These are phyloP conservation scores for Paraphoma chrysanthemicola DNA, from an alignment of 2,329 filamentous ascomycete genomes.

Conservation along the genomic window DNA sequence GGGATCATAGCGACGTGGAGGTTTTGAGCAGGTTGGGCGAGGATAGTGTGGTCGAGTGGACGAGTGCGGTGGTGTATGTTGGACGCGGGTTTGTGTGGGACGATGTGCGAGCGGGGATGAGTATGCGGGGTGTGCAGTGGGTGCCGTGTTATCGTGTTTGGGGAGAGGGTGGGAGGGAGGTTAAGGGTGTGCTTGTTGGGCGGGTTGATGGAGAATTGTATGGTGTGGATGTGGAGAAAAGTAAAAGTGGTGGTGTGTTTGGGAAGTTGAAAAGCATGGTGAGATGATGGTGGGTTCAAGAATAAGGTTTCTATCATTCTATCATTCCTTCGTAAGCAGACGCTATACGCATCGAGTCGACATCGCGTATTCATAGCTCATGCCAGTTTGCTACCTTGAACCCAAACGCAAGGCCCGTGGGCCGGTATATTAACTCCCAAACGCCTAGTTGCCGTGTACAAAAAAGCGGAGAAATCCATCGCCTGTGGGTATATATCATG, in stretches of 20 bases:
- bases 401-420: neutral
- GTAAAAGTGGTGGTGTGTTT: neutral
- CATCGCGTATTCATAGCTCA: neutral
- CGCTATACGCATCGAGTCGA: neutral
- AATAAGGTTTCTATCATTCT: neutral
- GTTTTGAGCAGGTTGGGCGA: neutral
- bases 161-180: conserved; percentile 31
- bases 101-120: conserved; percentile 1
- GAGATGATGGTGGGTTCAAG: no score
- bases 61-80: conserved; percentile 32
- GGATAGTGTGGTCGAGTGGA: conserved; percentile 11
- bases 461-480: neutral
- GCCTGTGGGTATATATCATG: conserved; percentile 41
- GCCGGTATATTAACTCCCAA: neutral
- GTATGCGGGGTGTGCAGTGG: conserved; percentile 30
- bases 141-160: conserved; percentile 43
- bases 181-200: conserved; percentile 33
- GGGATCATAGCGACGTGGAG: neutral
- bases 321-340: neutral
- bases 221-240: conserved; percentile 1
- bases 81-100: conserved; percentile 11
- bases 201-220: conserved; percentile 20
- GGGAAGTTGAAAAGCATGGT: no score
- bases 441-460: neutral
- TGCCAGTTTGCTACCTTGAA: neutral